A percentile compares a stretch with the other conserved stretches of the same genome.
Conservation (phyloP, 768 basidiomycete genomes). For the Lyophyllum atratum region DNA sequence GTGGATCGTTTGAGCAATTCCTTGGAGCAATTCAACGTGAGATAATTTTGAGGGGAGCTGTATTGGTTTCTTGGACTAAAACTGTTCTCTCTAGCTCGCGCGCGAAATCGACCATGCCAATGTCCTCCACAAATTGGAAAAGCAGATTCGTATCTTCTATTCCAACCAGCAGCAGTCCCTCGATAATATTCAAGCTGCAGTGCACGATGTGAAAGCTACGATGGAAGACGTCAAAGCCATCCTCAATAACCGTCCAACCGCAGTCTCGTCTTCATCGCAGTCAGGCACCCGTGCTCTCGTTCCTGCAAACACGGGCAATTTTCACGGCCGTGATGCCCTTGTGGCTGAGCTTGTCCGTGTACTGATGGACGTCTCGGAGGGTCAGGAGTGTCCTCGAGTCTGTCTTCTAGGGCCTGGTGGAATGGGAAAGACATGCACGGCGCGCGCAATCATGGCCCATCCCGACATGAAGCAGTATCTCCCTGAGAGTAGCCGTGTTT, state of each 20-base stretch:
- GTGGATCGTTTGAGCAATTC: background rate
- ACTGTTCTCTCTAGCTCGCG: background rate
- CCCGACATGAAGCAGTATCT: constrained; percentile 20
- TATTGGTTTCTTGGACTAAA: too few species aligned
- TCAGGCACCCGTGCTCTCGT: background rate
- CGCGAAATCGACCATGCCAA: background rate
- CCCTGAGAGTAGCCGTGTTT: constrained; percentile 20
- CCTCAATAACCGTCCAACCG: too few species aligned
- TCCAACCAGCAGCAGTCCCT: background rate
- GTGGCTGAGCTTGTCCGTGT: constrained; percentile 14
- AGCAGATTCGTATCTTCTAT: too few species aligned
- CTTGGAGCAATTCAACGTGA: constrained; percentile 1
- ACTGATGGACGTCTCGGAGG: background rate
- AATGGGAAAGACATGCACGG: constrained; percentile 40
- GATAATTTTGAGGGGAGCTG: background rate
- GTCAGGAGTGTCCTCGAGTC: constrained; percentile 7
- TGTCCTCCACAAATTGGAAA: too few species aligned
- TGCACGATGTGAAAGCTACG: too few species aligned
- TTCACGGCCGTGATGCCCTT: constrained; percentile 18
- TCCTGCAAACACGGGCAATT: constrained; percentile 15
- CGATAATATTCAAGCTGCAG: background rate
- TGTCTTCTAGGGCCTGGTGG: constrained; percentile 32
- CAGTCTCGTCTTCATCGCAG: background rate
- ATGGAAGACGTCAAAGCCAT: background rate
- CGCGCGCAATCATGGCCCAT: constrained; percentile 33